A percentile compares a stretch with the other conserved stretches of the same genome.
These are phyloP conservation scores for Sphaerulina vaccinii DNA, from an alignment of 2,329 filamentous ascomycete genomes.

Conservation along the genomic window DNA sequence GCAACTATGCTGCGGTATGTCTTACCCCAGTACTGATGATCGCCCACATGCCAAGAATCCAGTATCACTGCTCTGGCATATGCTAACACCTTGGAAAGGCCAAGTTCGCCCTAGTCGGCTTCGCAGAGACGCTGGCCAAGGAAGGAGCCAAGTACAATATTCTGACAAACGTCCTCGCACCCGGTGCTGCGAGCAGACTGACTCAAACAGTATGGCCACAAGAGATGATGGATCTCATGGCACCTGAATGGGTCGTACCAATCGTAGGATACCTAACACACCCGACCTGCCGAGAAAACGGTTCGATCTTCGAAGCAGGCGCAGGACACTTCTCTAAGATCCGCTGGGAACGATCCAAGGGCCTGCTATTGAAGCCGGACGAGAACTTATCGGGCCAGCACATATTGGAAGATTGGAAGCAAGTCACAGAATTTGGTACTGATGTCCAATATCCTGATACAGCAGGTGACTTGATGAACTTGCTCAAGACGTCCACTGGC, in stretches of 20 bases:
- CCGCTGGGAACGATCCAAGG: constrained; percentile 86
- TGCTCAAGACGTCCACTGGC: constrained; percentile 84
- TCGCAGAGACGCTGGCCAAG: constrained; percentile 94
- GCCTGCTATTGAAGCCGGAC: constrained; percentile 84
- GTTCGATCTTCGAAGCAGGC: constrained; percentile 87
- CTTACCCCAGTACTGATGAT: too few relatives aligned
- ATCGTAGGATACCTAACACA: constrained; percentile 85
- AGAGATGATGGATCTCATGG: constrained; percentile 77
- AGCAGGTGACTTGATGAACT: constrained; percentile 80
- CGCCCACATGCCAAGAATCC: too few relatives aligned
- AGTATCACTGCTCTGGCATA: not conserved
- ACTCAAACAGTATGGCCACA: constrained; percentile 91
- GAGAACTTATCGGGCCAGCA: constrained; percentile 61
- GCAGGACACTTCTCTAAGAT: constrained; percentile 89
- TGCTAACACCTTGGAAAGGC: constrained; percentile 60
- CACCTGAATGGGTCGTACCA: constrained; percentile 91
- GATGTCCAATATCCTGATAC: constrained; percentile 65
- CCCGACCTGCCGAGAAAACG: constrained; percentile 75
- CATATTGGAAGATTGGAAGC: constrained; percentile 62
- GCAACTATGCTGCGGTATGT: constrained; percentile 74
- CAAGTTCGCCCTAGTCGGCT: constrained; percentile 90
- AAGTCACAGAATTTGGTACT: constrained; percentile 71
- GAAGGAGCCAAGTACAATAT: constrained; percentile 98
- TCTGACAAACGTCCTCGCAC: constrained; percentile 87
- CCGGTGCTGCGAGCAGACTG: constrained; percentile 90